These are phyloP conservation scores for Collariella sp. DNA, from an alignment of 495 filamentous ascomycete genomes.

Conservation along the genomic window DNA sequence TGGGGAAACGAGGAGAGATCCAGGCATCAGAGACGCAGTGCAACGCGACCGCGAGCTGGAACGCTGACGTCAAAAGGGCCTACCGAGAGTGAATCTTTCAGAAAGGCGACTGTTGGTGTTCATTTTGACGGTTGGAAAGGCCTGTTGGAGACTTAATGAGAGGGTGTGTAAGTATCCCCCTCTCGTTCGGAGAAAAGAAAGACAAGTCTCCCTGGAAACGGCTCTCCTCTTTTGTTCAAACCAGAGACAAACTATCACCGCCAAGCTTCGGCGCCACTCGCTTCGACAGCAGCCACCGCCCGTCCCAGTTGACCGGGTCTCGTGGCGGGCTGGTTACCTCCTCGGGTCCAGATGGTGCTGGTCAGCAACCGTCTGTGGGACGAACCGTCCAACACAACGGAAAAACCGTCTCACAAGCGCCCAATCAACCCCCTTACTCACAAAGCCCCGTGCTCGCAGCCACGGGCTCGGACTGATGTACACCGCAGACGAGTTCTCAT, in stretches of 20 bases:
- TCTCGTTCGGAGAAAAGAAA: too few relatives aligned
- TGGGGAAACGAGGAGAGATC: neutral
- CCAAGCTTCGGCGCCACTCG: constrained; percentile 11
- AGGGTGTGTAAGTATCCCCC: too few relatives aligned
- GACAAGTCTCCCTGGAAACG: too few relatives aligned
- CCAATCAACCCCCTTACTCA: neutral
- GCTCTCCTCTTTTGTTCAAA: too few relatives aligned
- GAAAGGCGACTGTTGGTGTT: too few relatives aligned
- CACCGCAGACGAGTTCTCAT: too few relatives aligned
- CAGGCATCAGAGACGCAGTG: neutral
- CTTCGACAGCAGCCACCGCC: constrained; percentile 8
- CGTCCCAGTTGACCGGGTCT: constrained; percentile 6
- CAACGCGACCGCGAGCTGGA: neutral
- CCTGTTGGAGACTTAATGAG: too few relatives aligned
- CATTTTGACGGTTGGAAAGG: too few relatives aligned
- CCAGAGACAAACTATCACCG: neutral
- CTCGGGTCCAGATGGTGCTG: neutral
- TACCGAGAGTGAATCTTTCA: neutral
- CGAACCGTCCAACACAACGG: neutral
- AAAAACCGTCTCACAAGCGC: neutral
- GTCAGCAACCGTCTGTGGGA: constrained; percentile 1
- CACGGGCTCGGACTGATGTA: too few relatives aligned
- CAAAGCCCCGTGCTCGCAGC: too few relatives aligned
- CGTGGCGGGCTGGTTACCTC: neutral
- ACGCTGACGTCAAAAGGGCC: neutral